Evolutionary conservation across 768 basidiomycete genomes (phyloP).

Genomic region (Boletus rufocinnamomeus): DNA sequence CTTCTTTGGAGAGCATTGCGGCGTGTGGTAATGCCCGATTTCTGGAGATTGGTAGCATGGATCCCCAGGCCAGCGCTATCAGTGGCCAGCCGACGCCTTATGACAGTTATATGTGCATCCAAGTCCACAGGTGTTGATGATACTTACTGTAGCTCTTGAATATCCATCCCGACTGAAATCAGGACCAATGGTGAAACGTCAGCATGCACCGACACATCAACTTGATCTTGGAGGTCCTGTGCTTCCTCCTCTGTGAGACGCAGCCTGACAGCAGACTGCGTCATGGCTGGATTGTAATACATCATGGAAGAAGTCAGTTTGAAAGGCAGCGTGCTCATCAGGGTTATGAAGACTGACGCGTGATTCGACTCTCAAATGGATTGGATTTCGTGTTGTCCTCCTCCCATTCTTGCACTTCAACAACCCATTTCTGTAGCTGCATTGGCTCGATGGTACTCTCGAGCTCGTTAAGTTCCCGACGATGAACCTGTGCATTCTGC

Average conservation of each 20-base stretch:
- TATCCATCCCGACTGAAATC: background rate
- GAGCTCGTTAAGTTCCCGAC: background rate
- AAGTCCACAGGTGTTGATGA: background rate
- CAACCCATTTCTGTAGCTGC: background rate
- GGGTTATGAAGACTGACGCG: background rate
- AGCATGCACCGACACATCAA: background rate
- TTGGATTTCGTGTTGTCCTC: background rate
- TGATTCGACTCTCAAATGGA: background rate
- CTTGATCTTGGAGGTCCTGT: background rate
- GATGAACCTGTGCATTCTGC: background rate
- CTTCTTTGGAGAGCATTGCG: constrained; percentile 1
- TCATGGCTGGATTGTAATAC: background rate
- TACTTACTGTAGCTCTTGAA: background rate
- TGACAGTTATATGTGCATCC: background rate
- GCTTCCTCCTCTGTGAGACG: constrained; percentile 2
- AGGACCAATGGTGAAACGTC: background rate
- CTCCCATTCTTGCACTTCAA: background rate
- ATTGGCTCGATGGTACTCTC: background rate
- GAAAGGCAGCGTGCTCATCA: no score
- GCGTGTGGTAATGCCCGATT: background rate
- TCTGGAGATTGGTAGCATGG: constrained; percentile 1
- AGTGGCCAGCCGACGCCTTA: background rate
- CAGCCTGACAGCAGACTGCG: background rate
- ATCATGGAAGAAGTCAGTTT: no score
- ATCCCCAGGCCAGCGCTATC: background rate